Evolutionary conservation across 768 basidiomycete species (phyloP), one percentile per base, ranked within the genome.

Genomic region (Agaricus sinodeliciosus): DNA sequence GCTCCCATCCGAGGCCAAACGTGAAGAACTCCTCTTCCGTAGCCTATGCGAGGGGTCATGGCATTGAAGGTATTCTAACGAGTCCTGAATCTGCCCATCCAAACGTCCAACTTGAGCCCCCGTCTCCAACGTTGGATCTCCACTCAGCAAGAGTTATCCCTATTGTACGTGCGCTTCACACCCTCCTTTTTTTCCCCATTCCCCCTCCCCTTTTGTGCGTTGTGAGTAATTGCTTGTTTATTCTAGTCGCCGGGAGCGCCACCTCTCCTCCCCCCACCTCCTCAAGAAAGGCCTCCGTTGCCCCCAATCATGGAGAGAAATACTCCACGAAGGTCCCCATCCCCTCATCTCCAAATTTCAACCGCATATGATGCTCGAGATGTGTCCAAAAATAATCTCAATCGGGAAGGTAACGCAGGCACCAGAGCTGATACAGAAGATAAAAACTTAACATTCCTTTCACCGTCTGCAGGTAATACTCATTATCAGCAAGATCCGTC

Each of bases 261-360:
- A 31, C 46, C 52, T 2, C 45, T 53, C 18, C 52, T 53, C 6
- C 52, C 52, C 34, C 52, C 52, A 35, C 45, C 45, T 19, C 52
- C 46, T 27, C 44, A 42, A 41, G 52, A 41, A n/a, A n/a, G 45
- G 15, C 45, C 52, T 34, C 52, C 52, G 12, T 19, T 34, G 6
- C 52, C 52, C 2, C 52, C 52, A 16, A 34, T 13, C 18, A 13
- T 26, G 8, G 31, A n/a, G 4, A 34, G 51, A 26, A 28, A 9
- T 9, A 53, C 51, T 5, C 45, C 52, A 34, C 45, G 52, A 41
- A 27, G 45, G 27, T 47, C 52, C 2, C 46, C 52, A 26, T 48
- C 52, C 8, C 52, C 45, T 4, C 37, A 47, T 8, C 26, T 54
- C 3, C 39, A 45, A 9, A 26, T 54, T 8, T 28, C 36, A 18